Evolutionary conservation across 202 grass and related monocot species (phyloP).

Genomic region (Alloteropsis angusta): DNA sequence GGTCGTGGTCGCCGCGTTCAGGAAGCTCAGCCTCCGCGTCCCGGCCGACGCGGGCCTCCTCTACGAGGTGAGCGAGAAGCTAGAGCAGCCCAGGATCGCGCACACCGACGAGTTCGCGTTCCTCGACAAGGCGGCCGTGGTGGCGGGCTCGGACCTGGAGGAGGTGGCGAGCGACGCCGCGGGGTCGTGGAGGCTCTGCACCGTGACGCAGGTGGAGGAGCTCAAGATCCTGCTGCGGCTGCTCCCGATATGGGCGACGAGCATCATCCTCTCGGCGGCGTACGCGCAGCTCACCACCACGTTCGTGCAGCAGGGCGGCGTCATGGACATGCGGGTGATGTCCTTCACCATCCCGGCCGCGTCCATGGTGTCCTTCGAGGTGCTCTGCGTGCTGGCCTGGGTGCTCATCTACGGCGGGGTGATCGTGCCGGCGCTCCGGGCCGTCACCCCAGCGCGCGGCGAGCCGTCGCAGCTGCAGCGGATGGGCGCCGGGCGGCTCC

Average conservation of each 20-base stretch:
- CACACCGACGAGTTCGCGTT: constrained; percentile 70
- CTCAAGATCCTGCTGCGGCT: constrained; percentile 82
- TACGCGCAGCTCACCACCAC: constrained; percentile 66
- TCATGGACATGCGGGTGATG: constrained; percentile 42
- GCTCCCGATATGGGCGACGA: constrained; percentile 64
- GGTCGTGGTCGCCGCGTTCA: constrained; percentile 50
- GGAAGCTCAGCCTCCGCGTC: constrained; percentile 39
- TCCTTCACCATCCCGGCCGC: constrained; percentile 61
- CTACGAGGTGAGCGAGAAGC: constrained; percentile 38
- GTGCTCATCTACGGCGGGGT: constrained; percentile 39
- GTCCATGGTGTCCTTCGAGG: constrained; percentile 62
- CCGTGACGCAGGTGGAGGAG: constrained; percentile 82
- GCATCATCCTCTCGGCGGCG: constrained; percentile 55
- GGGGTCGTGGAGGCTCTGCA: constrained; percentile 58
- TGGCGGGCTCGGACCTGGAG: constrained; percentile 29
- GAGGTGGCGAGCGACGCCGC: background rate
- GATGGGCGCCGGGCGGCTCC: constrained; percentile 49
- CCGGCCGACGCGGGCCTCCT: constrained; percentile 35
- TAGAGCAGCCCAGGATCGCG: constrained; percentile 34
- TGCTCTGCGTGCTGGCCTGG: constrained; percentile 52
- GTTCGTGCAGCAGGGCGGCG: constrained; percentile 80
- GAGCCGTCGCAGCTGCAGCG: constrained; percentile 51
- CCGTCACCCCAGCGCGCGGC: background rate
- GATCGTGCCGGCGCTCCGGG: constrained; percentile 29
- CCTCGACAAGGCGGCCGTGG: constrained; percentile 57